These are phyloP conservation scores for Rhynchospora breviuscula DNA, from an alignment of 176 grass and related monocot species.

Conservation along the genomic window DNA sequence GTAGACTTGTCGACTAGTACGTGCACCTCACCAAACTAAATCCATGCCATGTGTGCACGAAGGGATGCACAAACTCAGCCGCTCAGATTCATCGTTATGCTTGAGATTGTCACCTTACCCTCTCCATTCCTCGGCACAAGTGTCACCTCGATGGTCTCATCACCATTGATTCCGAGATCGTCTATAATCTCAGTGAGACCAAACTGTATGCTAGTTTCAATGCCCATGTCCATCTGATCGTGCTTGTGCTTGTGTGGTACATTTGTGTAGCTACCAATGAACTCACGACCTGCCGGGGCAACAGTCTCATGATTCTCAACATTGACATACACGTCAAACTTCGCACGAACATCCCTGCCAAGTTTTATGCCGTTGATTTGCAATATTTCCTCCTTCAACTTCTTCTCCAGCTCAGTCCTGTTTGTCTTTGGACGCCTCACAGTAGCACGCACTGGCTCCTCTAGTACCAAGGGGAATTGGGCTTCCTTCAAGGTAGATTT, in stretches of 20 bases:
- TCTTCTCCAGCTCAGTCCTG: not conserved
- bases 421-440: not conserved
- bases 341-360: not conserved
- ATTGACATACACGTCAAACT: not conserved
- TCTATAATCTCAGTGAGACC: not conserved
- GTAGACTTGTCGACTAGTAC: not conserved
- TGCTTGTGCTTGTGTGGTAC: not conserved
- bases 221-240: not conserved
- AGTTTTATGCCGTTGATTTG: not conserved
- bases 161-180: not conserved
- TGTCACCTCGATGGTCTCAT: not conserved
- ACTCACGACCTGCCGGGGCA: not conserved
- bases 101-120: not conserved
- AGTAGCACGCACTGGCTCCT: not conserved
- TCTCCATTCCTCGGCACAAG: not conserved
- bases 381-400: not conserved
- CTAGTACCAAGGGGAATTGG: not conserved
- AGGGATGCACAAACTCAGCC: not conserved
- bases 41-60: not conserved
- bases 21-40: not conserved
- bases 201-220: not conserved
- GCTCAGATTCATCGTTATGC: not conserved
- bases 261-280: not conserved
- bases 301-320: not conserved
- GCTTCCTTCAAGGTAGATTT: not conserved